phyloP scores from a whole-genome alignment of 108 stramenopile species.

The Phaeodactylum tricornutum region DNA sequence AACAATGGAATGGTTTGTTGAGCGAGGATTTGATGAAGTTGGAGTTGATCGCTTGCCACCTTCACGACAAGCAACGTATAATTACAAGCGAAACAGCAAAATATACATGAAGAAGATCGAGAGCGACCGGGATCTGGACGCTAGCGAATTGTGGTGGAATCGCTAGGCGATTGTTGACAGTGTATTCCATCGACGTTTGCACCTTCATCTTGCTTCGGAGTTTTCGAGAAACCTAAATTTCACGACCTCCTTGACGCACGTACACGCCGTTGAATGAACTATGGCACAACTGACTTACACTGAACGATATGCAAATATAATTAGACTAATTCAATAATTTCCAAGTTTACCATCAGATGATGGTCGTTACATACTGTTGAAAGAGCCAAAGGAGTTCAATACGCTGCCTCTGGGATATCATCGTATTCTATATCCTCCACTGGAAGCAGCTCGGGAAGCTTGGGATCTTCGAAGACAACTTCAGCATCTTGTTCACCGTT shows the following conservation, averaged over 20 bases:
- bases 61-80: conserved; percentile 69
- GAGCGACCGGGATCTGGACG: conserved; percentile 70
- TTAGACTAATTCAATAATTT: too few relatives aligned
- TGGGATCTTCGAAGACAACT: conserved; percentile 4
- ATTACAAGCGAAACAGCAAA: conserved; percentile 59
- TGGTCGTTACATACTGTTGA: not conserved
- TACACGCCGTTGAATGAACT: too few relatives aligned
- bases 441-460: conserved; percentile 9
- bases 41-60: conserved; percentile 60
- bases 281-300: too few relatives aligned
- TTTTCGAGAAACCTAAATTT: too few relatives aligned
- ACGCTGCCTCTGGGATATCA: too few relatives aligned
- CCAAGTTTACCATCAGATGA: not conserved
- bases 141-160: conserved; percentile 82
- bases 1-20: conserved; percentile 96
- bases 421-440: conserved; percentile 8
- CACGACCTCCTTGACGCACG: too few relatives aligned
- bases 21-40: conserved; percentile 81
- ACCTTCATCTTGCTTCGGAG: too few relatives aligned
- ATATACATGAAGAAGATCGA: conserved; percentile 85
- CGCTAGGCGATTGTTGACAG: conserved; percentile 13
- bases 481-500: conserved; percentile 7
- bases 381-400: not conserved
- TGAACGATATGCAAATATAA: too few relatives aligned
- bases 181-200: too few relatives aligned